phyloP scores from a whole-genome alignment of 2,329 filamentous ascomycete genomes.

The Fusarium sp. region DNA sequence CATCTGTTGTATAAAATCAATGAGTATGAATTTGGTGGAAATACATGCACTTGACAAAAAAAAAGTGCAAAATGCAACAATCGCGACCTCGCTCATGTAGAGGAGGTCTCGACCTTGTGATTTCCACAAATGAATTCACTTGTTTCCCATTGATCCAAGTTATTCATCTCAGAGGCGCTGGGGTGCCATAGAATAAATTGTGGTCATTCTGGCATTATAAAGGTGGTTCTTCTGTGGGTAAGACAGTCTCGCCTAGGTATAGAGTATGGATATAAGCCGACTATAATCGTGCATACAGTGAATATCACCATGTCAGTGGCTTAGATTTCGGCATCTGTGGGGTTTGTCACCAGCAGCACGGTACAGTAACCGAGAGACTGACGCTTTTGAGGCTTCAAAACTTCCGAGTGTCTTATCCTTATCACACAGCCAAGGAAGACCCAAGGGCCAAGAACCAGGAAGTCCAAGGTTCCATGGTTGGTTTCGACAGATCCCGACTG shows the following conservation, averaged over 20 bases:
- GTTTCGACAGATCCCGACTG: constrained; percentile 26
- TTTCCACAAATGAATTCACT: neutral
- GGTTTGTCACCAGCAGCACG: neutral
- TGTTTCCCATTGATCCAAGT: neutral
- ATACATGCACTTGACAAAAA: neutral
- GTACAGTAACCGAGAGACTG: neutral
- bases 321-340: neutral
- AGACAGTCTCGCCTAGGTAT: neutral
- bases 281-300: neutral
- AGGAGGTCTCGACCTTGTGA: constrained; percentile 17
- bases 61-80: neutral
- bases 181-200: constrained; percentile 11
- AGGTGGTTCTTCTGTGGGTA: neutral
- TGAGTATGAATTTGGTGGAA: neutral
- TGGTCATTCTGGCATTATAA: constrained; percentile 9
- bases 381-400: neutral
- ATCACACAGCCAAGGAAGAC: constrained; percentile 2
- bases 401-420: neutral
- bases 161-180: constrained; percentile 3
- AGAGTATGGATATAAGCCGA: too few relatives aligned
- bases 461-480: neutral
- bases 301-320: neutral
- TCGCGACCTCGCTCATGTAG: neutral
- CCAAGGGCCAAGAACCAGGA: neutral
- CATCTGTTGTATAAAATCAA: neutral